Conservation (phyloP, 306 rosid genomes). For the Spatholobus suberectus region DNA sequence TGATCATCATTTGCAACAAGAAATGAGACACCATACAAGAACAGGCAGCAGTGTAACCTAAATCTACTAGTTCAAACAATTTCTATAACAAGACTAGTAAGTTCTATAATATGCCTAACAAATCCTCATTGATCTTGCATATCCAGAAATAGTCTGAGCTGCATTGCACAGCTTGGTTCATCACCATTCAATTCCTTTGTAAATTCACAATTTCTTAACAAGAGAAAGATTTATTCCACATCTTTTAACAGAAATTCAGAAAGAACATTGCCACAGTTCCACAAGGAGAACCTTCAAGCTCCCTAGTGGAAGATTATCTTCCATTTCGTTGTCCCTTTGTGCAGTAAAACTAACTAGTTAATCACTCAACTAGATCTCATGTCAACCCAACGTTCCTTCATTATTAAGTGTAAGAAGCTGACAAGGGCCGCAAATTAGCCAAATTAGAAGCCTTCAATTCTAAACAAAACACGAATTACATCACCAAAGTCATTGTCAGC, state of each 20-base stretch:
- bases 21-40: conserved; percentile 33
- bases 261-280: background rate
- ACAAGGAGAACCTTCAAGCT: conserved; percentile 6
- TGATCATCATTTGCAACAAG: conserved; percentile 40
- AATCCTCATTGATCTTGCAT: background rate
- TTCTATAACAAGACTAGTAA: background rate
- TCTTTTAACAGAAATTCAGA: conserved; percentile 25
- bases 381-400: conserved; percentile 22
- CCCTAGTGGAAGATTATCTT: conserved; percentile 8
- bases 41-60: conserved; percentile 5
- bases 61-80: conserved; percentile 25
- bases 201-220: conserved; percentile 19
- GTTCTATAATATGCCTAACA: background rate
- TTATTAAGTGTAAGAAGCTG: background rate
- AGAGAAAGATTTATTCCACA: background rate
- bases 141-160: conserved; percentile 21
- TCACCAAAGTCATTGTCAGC: conserved; percentile 2
- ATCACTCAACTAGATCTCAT: background rate
- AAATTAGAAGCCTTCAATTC: background rate
- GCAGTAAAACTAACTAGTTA: background rate
- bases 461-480: background rate
- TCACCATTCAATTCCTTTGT: conserved; percentile 20
- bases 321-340: background rate
- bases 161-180: conserved; percentile 5
- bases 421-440: background rate